These are phyloP conservation scores for Salix caprea DNA, from an alignment of 345 rosid genomes.

Conservation along the genomic window DNA sequence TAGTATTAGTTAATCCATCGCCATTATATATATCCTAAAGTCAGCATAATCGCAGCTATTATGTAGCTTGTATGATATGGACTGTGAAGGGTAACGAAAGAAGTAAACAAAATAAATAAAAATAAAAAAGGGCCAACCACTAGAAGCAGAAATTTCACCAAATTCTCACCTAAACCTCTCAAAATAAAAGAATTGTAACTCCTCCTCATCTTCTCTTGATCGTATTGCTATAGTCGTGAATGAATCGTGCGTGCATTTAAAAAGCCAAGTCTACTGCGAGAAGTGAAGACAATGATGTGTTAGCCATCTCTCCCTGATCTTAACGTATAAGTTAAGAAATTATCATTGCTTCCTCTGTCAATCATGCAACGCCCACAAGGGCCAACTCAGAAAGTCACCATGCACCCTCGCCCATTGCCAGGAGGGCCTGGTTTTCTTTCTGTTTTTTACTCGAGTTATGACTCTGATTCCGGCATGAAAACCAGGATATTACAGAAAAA, in stretches of 20 bases:
- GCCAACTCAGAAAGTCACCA: not conserved
- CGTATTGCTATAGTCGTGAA: not conserved
- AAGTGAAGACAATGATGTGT: slow-evolving; percentile 42
- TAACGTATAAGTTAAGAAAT: slow-evolving; percentile 65
- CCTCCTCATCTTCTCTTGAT: not conserved
- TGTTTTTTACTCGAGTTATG: not conserved
- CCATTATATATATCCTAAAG: not conserved
- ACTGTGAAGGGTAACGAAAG: too few species aligned
- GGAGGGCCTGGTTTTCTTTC: not conserved
- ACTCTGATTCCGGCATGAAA: not conserved
- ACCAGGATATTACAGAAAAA: not conserved
- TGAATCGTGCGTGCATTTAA: not conserved
- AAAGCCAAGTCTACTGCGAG: not conserved
- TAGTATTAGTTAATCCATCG: slow-evolving; percentile 1
- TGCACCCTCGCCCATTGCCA: not conserved
- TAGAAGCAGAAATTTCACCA: slow-evolving; percentile 37
- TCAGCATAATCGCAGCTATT: not conserved
- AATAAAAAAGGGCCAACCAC: slow-evolving; percentile 20
- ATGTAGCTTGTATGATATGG: not conserved
- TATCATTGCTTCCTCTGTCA: slow-evolving; percentile 15
- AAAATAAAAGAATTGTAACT: not conserved
- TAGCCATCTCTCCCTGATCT: slow-evolving; percentile 35
- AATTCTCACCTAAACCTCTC: slow-evolving; percentile 24
- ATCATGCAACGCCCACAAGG: slow-evolving; percentile 23
- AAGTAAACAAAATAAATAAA: not conserved